Percentiles rank a stretch among this genome's conserved stretches.
phyloP scores from a whole-genome alignment of 768 basidiomycete species.

The Russula abietina region DNA sequence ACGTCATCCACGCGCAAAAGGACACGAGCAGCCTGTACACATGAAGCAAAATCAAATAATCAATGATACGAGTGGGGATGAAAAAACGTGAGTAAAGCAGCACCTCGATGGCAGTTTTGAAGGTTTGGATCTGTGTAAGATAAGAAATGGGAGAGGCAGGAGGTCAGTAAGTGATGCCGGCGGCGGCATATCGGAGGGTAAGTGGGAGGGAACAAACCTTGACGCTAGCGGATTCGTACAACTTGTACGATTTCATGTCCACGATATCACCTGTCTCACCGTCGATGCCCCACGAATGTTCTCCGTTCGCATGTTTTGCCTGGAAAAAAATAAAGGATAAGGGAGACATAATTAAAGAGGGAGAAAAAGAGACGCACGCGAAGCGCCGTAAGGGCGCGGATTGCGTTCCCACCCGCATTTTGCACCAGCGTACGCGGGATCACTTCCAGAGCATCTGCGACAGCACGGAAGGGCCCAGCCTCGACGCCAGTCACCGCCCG shows the following conservation, averaged over 20 bases:
- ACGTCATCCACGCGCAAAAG: slow-evolving; percentile 91
- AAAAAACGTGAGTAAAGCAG: background rate
- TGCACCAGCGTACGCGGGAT: slow-evolving; percentile 93
- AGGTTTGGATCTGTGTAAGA: slow-evolving; percentile 69
- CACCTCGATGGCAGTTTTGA: slow-evolving; percentile 96
- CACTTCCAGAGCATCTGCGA: slow-evolving; percentile 95
- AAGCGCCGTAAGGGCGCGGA: slow-evolving; percentile 86
- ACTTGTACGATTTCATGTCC: slow-evolving; percentile 90
- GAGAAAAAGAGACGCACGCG: slow-evolving; percentile 48
- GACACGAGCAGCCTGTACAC: slow-evolving; percentile 71
- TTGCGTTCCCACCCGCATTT: slow-evolving; percentile 93
- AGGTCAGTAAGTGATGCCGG: background rate
- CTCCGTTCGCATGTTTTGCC: slow-evolving; percentile 94
- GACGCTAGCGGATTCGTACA: slow-evolving; percentile 94
- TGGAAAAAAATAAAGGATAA: slow-evolving; percentile 42
- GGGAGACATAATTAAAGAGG: background rate
- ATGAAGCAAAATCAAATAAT: background rate
- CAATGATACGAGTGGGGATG: background rate
- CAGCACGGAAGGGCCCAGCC: slow-evolving; percentile 85
- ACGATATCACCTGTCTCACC: slow-evolving; percentile 94
- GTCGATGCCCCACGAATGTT: slow-evolving; percentile 89
- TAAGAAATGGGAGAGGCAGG: background rate
- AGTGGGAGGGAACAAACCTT: slow-evolving; percentile 46
- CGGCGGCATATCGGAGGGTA: background rate
- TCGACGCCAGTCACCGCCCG: slow-evolving; percentile 80